phyloP scores from a whole-genome alignment of 306 rosid species.

The Corylus americana region DNA sequence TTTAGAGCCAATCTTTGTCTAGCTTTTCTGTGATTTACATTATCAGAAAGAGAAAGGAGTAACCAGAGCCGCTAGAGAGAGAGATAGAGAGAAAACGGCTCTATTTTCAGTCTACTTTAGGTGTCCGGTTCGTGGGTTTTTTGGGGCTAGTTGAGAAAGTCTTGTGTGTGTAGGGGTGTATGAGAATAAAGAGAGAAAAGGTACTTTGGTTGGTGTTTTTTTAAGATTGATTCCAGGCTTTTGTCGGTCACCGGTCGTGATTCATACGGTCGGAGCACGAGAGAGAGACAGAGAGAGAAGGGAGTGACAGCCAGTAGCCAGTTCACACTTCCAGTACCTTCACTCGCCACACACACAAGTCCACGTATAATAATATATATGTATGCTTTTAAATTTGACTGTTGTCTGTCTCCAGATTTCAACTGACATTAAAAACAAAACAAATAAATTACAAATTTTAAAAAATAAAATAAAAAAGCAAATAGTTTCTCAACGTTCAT shows the following conservation, averaged over 20 bases:
- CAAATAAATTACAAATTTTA: not conserved
- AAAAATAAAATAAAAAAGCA: not conserved
- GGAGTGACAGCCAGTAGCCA: no score
- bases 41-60: slow-evolving; percentile 27
- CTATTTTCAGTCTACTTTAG: not conserved
- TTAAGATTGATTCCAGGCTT: slow-evolving; percentile 15
- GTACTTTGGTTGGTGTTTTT: slow-evolving; percentile 6
- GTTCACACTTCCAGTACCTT: no score
- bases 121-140: no score
- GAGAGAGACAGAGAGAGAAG: slow-evolving; percentile 1
- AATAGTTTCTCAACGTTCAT: slow-evolving; percentile 33
- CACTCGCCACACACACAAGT: no score
- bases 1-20: slow-evolving; percentile 25
- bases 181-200: not conserved
- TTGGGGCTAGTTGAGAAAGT: no score
- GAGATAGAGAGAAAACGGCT: slow-evolving; percentile 10
- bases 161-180: not conserved
- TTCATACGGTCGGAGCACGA: not conserved
- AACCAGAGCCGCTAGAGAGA: slow-evolving; percentile 10
- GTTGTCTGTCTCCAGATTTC: no score
- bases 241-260: slow-evolving; percentile 47
- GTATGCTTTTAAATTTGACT: no score
- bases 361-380: no score
- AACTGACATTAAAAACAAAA: not conserved
- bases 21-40: slow-evolving; percentile 43